Evolutionary conservation across 1,284 basidiomycete species (phyloP).

Genomic region (Grifola frondosa): DNA sequence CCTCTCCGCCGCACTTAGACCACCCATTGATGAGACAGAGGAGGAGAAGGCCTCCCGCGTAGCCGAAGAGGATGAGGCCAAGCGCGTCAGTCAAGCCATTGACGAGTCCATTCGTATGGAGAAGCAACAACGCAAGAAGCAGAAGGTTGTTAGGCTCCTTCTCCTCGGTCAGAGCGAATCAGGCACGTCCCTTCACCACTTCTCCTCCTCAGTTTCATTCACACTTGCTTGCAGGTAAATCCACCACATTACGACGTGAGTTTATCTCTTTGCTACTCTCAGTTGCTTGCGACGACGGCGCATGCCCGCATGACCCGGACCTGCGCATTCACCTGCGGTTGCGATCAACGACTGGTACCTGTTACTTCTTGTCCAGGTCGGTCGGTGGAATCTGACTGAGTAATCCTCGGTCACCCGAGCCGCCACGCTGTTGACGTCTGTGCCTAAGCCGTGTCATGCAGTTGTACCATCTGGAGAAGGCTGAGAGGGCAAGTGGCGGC

Average conservation of each 20-base stretch:
- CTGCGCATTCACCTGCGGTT: slow-evolving; percentile 4
- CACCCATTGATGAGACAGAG: slow-evolving; percentile 60
- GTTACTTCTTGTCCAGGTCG: too few species aligned
- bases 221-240: slow-evolving; percentile 42
- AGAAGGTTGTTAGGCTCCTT: slow-evolving; percentile 56
- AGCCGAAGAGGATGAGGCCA: slow-evolving; percentile 60
- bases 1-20: slow-evolving; percentile 59
- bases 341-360: too few species aligned
- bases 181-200: slow-evolving; percentile 41
- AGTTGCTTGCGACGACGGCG: slow-evolving; percentile 4
- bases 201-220: background rate
- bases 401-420: too few species aligned
- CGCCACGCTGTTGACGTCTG: too few species aligned
- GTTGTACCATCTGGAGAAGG: too few species aligned
- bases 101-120: slow-evolving; percentile 69
- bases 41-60: slow-evolving; percentile 52
- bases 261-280: slow-evolving; percentile 17
- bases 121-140: slow-evolving; percentile 63
- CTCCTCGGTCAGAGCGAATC: slow-evolving; percentile 76
- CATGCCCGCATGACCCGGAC: slow-evolving; percentile 1
- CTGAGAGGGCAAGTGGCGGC: too few species aligned
- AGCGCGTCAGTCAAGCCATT: slow-evolving; percentile 59
- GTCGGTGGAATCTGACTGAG: too few species aligned
- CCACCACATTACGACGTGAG: slow-evolving; percentile 73
- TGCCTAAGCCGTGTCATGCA: too few species aligned